Base-by-base conservation (phyloP, 148 eudicot genomes). In the Fagopyrum homotropicum region DNA sequence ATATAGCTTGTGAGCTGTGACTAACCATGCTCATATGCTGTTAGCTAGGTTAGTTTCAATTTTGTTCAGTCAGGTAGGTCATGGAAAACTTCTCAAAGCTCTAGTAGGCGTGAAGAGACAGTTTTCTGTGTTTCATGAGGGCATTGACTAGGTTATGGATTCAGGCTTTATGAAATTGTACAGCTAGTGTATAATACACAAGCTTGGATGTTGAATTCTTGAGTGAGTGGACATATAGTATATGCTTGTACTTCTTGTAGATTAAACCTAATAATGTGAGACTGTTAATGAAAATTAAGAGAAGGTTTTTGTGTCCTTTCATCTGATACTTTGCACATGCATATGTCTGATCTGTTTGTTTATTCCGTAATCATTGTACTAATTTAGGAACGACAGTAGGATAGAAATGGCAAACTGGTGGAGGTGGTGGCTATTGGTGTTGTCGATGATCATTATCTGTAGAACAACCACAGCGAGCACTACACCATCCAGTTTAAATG, bases 401-500 rank as follows among this genome's bases (percentile, higher is more conserved):
- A 60, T 60, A 60, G 26, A 60, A 19, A 60, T 26, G 66, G 66
- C 10, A 30, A 26, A 19, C 14, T 60, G 66, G 40, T 60, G 66
- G 66, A 60, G 66, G 35, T 60, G 66, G 66, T 60, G 66, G 66
- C 40, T 60, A 30, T 60, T 60, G 66, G 66, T 60, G 66, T 26
- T 19, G 30, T 11, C 40, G 35, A 60, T 70, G 73, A 70, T 70
- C 29, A 70, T 45, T 14, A 6, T 70, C 6, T 6, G 12, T 45
- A 26, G 66, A 22, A 60, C 40, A 60, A 9, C 73, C 73, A 46
- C 9, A 45, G 73, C 5, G 30, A 48, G 12, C n/a, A 15, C 45
- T 45, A 16, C 73, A 70, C n/a, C 50, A 45, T 70, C 49, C 52
- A 70, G 51, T 45, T 70, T n/a, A n/a, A 54, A 55, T 40, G 77